Conservation (phyloP, 305 asterid species). For the Fraxinus floribunda region DNA sequence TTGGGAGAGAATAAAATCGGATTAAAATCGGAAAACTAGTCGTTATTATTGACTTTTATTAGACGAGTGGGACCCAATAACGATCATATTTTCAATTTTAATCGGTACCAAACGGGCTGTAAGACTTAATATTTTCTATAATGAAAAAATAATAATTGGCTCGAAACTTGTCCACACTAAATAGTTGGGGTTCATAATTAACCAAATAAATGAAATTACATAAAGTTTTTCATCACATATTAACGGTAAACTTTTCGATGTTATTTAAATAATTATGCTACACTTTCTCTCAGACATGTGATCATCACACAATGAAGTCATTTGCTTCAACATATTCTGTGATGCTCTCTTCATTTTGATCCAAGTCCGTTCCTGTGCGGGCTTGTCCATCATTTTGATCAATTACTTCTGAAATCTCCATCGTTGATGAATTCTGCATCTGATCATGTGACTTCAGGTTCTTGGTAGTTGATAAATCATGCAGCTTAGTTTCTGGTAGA, state of each 20-base stretch:
- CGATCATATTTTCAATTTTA: too few species aligned
- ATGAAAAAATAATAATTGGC: too few species aligned
- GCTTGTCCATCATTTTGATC: background rate
- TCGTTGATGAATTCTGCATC: background rate
- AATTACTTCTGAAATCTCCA: background rate
- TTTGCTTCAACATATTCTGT: background rate
- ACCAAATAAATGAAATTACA: background rate
- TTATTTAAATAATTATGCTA: background rate
- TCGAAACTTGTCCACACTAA: background rate
- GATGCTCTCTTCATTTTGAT: background rate
- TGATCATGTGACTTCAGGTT: slow-evolving; percentile 14
- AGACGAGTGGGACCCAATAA: too few species aligned
- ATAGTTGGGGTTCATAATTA: background rate
- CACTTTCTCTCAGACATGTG: background rate
- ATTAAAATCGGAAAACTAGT: too few species aligned
- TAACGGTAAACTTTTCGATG: background rate
- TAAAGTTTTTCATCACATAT: background rate
- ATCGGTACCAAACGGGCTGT: too few species aligned
- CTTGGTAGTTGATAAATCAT: slow-evolving; percentile 12
- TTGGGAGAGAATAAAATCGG: too few species aligned
- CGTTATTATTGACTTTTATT: too few species aligned
- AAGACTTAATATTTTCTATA: background rate
- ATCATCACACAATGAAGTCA: background rate
- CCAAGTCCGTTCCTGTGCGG: background rate
- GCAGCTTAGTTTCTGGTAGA: slow-evolving; percentile 29